Conservation (phyloP, 169 alveolate genomes). For the Cryptosporidium bovis region DNA sequence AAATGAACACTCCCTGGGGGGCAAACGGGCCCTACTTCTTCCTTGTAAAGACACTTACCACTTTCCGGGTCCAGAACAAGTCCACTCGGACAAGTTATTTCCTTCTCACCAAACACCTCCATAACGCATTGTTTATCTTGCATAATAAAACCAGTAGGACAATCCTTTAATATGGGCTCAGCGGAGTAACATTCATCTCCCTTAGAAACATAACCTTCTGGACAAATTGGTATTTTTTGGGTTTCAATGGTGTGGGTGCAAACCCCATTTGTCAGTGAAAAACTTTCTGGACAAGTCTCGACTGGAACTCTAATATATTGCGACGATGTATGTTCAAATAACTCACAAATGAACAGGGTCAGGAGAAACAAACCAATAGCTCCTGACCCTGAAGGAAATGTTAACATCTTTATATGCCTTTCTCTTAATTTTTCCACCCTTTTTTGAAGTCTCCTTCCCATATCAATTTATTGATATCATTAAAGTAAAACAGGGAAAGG, state of each 20-base stretch:
- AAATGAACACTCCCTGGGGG: slow-evolving; percentile 63
- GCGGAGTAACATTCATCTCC: slow-evolving; percentile 55
- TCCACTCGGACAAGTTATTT: slow-evolving; percentile 14
- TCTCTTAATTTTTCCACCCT: background rate
- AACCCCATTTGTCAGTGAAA: slow-evolving; percentile 55
- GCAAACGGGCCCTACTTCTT: slow-evolving; percentile 24
- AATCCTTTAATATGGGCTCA: slow-evolving; percentile 56
- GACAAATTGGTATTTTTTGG: slow-evolving; percentile 70
- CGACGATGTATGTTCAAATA: background rate
- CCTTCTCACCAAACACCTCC: slow-evolving; percentile 34
- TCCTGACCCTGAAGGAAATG: background rate
- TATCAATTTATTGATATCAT: background rate
- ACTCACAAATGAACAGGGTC: background rate
- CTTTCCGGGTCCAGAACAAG: background rate
- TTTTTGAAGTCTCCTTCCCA: background rate
- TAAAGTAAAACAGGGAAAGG: slow-evolving; percentile 10
- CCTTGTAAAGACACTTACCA: slow-evolving; percentile 42
- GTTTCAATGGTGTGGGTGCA: slow-evolving; percentile 60
- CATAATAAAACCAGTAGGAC: slow-evolving; percentile 68
- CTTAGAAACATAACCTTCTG: slow-evolving; percentile 59
- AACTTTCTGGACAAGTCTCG: slow-evolving; percentile 60
- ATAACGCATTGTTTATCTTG: slow-evolving; percentile 71
- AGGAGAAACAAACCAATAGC: background rate
- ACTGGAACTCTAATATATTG: slow-evolving; percentile 70
- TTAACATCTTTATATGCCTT: background rate